phyloP scores from a whole-genome alignment of 2,329 filamentous ascomycete species.

The Botrytis squamosa region DNA sequence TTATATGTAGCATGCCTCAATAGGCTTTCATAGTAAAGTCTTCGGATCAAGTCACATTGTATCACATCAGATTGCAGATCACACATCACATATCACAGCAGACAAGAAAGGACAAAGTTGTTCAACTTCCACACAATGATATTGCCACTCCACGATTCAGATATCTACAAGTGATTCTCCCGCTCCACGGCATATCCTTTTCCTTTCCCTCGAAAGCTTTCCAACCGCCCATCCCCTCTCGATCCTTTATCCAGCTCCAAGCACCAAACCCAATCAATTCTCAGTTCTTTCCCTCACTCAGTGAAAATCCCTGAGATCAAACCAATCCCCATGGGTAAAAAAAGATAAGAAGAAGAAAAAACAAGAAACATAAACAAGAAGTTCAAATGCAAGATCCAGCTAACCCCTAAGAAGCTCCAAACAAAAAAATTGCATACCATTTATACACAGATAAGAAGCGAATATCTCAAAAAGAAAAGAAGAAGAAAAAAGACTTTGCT shows the following conservation, averaged over 20 bases:
- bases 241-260: not conserved
- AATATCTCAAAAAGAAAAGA: not conserved
- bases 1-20: not conserved
- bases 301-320: not conserved
- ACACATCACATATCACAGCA: not conserved
- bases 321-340: not conserved
- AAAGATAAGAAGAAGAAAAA: not conserved
- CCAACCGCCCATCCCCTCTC: not conserved
- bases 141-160: not conserved
- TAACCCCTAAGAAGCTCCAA: not conserved
- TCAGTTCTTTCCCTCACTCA: not conserved
- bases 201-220: not conserved
- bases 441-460: slow-evolving; percentile 10
- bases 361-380: slow-evolving; percentile 13
- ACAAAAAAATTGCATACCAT: not conserved
- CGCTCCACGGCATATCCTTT: not conserved
- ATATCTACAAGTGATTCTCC: slow-evolving; percentile 2
- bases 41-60: not conserved
- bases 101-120: not conserved
- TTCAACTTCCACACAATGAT: slow-evolving; percentile 10
- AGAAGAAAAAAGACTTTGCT: not conserved
- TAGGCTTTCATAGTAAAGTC: not conserved
- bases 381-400: not conserved
- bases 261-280: not conserved
- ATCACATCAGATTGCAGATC: not conserved